Evolutionary conservation across 2,329 filamentous ascomycete genomes (phyloP), one percentile per base, ranked within the genome.

Genomic region (Fusarium redolens): DNA sequence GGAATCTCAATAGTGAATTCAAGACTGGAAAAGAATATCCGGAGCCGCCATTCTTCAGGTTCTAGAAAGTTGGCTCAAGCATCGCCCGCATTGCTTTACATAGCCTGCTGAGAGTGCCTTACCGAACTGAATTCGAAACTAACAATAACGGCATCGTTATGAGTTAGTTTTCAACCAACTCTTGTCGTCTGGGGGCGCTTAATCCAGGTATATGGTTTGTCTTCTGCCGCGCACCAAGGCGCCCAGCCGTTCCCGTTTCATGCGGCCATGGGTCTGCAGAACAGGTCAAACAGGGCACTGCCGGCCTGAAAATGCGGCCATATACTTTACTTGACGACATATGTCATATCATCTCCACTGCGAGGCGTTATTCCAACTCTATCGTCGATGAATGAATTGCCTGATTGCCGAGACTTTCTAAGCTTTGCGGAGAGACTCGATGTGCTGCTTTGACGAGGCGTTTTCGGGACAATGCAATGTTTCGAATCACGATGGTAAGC

Each of bases 141-240:
- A 56, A 38, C 37, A 41, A 52, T n/a, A 33, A 30, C 22, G 20
- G 25, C 35, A 25, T 52, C n/a, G 22, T 38, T 56, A 35, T 11
- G 25, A 38, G 28, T 45, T 47, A 33, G 14, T 47, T 40, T 22
- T 58, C 8, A n/a, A n/a, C 31, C 31, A 68, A 50, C 45, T 22
- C 61, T 20, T 43, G 51, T 72, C 71, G 28, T 61, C 59, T 31
- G 14, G 58, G 15, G 72, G 74, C 74, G 74, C 74, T 76, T 76
- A 76, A 57, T 64, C 47, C 43, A 43, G 35, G 22, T 31, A 54
- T 75, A 44, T 76, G 74, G 74, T 76, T 76, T 75, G 74, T 73
- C 67, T 75, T 69, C 73, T 72, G 52, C 61, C 72, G 73, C 69
- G 69, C 22, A 54, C 25, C 51, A 47, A 47, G n/a, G 44, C 57